Conservation (phyloP, 345 rosid species). For the Erodium maritimum region DNA sequence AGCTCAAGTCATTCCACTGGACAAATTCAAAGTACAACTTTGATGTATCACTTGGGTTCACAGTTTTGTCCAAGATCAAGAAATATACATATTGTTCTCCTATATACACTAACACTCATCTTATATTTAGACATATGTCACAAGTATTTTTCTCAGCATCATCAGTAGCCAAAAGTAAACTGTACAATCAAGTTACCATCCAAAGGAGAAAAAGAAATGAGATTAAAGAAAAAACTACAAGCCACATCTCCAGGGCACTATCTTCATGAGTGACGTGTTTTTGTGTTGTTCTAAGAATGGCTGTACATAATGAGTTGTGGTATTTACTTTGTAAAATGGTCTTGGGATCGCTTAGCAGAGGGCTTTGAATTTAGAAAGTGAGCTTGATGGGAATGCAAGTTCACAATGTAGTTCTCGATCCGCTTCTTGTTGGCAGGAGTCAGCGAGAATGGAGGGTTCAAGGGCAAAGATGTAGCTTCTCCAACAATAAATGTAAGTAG, state of each 20-base stretch:
- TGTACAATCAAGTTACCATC: neutral
- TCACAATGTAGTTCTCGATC: slow-evolving; percentile 42
- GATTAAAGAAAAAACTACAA: neutral
- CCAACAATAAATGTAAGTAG: slow-evolving; percentile 49
- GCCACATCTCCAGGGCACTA: neutral
- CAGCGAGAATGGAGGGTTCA: slow-evolving; percentile 45
- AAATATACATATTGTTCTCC: too few species aligned
- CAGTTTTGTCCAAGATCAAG: too few species aligned
- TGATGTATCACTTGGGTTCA: too few species aligned
- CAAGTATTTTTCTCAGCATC: too few species aligned
- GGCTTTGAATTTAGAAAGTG: slow-evolving; percentile 16
- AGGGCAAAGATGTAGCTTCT: slow-evolving; percentile 52
- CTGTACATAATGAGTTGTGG: slow-evolving; percentile 4
- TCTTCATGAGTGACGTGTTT: neutral
- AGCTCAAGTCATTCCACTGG: too few species aligned
- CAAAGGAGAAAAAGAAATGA: neutral
- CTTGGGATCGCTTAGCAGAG: slow-evolving; percentile 8
- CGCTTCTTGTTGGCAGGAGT: slow-evolving; percentile 34
- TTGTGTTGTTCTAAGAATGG: slow-evolving; percentile 5
- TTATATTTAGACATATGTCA: too few species aligned
- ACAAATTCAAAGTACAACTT: too few species aligned
- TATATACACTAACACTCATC: too few species aligned
- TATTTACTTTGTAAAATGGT: slow-evolving; percentile 10
- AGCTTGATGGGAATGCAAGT: slow-evolving; percentile 42
- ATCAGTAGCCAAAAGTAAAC: neutral